Base-by-base conservation (phyloP, 441 rosid genomes). In the Raphanus hybrid region DNA sequence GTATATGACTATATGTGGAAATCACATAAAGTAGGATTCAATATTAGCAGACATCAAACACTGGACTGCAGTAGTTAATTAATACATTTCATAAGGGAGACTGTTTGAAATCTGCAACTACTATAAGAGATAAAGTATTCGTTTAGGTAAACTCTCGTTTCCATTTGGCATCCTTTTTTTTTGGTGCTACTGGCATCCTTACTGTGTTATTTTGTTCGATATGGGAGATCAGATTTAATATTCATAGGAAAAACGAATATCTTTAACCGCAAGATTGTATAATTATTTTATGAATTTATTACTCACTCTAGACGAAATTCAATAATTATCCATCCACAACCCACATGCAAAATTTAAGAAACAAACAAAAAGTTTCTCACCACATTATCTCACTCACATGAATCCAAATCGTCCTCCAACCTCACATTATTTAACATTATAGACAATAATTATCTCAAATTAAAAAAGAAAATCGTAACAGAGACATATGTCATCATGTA, bases 331-430 rank as follows among this genome's bases (percentile, higher is more conserved):
- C 64, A 78, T 78, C 78, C 66, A 73, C 81, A 43, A 78, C 70
- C 69, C 81, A 78, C 81, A 78, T 78, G 81, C 81, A 78, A 73
- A 61, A 45, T 52, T 67, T 68, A 27, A 78, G 74, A 78, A 52
- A 78, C 61, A 78, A 78, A 78, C 81, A 78, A 78, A 78, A 78
- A 39, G 16, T 52, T 78, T 18, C 74, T 62, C 78, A 27, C 78
- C 81, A 68, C 81, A 78, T 73, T 73, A 78, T 78, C 78, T 67
- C 74, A 61, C 74, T 59, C 81, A 78, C 78, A 78, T 73, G 70
- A 78, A 27, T 69, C 81, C 81, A 78, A 78, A 78, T 68, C 74
- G n/a, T 63, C 70, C 74, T 78, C 74, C 81, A 67, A 73, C 81
- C 81, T 68, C 78, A 73, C 66, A 78, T 73, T 78, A 73, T 78